These are phyloP conservation scores for Chenopodium album DNA, from an alignment of 148 eudicot genomes.

Conservation along the genomic window DNA sequence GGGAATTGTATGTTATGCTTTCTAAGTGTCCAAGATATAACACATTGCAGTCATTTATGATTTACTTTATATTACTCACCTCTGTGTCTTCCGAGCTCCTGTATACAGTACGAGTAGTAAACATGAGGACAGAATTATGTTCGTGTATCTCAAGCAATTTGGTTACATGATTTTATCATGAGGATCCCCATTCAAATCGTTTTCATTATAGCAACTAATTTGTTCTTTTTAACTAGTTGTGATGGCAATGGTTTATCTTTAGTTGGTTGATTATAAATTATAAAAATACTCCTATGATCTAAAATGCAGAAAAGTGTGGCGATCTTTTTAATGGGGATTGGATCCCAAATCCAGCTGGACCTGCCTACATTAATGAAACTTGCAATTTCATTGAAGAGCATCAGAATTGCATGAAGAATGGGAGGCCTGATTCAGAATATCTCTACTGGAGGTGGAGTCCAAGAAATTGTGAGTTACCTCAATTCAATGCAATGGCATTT, in stretches of 20 bases:
- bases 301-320: slow-evolving; percentile 47
- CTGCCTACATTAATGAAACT: slow-evolving; percentile 64
- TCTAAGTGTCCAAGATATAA: not conserved
- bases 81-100: not conserved
- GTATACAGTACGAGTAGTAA: not conserved
- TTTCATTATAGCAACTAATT: not conserved
- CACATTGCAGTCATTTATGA: not conserved
- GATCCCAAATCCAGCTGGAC: slow-evolving; percentile 62
- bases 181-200: not conserved
- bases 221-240: not conserved
- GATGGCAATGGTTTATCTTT: not conserved
- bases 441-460: slow-evolving; percentile 85
- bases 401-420: slow-evolving; percentile 82
- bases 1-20: not conserved
- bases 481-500: slow-evolving; percentile 49
- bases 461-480: slow-evolving; percentile 62
- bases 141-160: not conserved
- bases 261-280: not conserved
- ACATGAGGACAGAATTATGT: not conserved
- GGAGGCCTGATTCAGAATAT: slow-evolving; percentile 75
- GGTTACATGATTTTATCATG: not conserved
- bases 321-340: slow-evolving; percentile 73
- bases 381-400: slow-evolving; percentile 60
- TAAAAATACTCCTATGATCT: not conserved
- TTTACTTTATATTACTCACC: not conserved